Conservation (phyloP, 1,139 yeast species). For the Protomyces lactucae-debilis region DNA sequence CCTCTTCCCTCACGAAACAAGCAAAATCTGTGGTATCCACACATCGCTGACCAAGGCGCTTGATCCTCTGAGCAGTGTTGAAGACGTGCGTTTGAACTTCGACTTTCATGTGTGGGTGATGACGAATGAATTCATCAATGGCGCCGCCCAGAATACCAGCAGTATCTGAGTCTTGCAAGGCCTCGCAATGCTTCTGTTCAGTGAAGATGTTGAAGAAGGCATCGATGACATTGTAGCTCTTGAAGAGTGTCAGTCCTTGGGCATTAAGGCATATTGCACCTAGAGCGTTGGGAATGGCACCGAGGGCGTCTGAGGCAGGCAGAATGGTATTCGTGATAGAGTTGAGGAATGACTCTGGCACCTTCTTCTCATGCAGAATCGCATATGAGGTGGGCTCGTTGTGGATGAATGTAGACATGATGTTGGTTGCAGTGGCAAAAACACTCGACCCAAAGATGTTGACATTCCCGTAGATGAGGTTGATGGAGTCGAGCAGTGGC, state of each 20-base stretch:
- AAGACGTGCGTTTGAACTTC: slow-evolving; percentile 52
- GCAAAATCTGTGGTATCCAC: not conserved
- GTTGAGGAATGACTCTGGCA: slow-evolving; percentile 60
- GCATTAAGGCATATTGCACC: slow-evolving; percentile 80
- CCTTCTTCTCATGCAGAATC: slow-evolving; percentile 71
- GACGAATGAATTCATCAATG: slow-evolving; percentile 78
- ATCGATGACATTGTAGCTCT: slow-evolving; percentile 47
- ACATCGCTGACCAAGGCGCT: slow-evolving; percentile 44
- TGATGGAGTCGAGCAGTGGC: slow-evolving; percentile 59
- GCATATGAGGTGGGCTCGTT: slow-evolving; percentile 88
- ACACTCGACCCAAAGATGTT: slow-evolving; percentile 63
- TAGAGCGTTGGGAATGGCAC: slow-evolving; percentile 66
- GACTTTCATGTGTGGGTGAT: slow-evolving; percentile 68
- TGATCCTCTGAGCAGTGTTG: slow-evolving; percentile 48
- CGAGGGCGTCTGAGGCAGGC: slow-evolving; percentile 53
- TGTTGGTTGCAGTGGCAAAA: slow-evolving; percentile 60
- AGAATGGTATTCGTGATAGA: slow-evolving; percentile 49
- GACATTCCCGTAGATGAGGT: slow-evolving; percentile 56
- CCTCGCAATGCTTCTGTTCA: slow-evolving; percentile 49
- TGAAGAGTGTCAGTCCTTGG: slow-evolving; percentile 61
- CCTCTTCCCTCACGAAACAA: not conserved
- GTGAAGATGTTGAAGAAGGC: slow-evolving; percentile 53
- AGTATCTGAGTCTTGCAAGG: slow-evolving; percentile 48
- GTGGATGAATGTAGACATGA: slow-evolving; percentile 69
- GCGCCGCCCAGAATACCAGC: slow-evolving; percentile 58